Evolutionary conservation across 345 rosid species (phyloP).

Genomic region (Lepidium africanum): DNA sequence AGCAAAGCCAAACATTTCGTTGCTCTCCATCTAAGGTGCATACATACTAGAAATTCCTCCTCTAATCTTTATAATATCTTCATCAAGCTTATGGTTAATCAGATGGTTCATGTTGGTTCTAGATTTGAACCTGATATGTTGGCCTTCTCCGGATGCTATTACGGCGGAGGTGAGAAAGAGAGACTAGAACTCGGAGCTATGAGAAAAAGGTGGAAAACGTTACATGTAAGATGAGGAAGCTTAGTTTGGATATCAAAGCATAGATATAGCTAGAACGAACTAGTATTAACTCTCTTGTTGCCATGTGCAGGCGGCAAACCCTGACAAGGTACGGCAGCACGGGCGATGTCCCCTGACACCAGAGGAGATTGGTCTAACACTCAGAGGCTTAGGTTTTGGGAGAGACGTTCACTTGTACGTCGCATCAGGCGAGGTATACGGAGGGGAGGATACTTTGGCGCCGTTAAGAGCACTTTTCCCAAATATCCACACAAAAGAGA

Average conservation of each 20-base stretch:
- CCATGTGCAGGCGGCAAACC: constrained; percentile 51
- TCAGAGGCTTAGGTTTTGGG: constrained; percentile 81
- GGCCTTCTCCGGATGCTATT: constrained; percentile 94
- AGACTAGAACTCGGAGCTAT: constrained; percentile 61
- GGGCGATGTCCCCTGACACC: constrained; percentile 94
- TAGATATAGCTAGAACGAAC: not conserved
- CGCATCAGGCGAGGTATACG: constrained; percentile 90
- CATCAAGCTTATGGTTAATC: not conserved
- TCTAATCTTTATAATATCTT: not conserved
- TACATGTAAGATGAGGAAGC: constrained; percentile 43
- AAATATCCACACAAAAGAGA: constrained; percentile 77
- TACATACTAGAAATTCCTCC: not conserved
- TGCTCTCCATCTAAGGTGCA: constrained; percentile 84
- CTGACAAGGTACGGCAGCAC: constrained; percentile 66
- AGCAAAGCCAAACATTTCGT: constrained; percentile 54
- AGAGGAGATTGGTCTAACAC: constrained; percentile 86
- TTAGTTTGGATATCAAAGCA: not conserved
- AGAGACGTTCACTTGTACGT: constrained; percentile 77
- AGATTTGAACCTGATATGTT: constrained; percentile 98
- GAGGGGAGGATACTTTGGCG: constrained; percentile 74
- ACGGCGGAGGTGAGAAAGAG: constrained; percentile 86
- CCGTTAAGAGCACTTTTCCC: constrained; percentile 84
- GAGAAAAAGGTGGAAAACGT: constrained; percentile 79
- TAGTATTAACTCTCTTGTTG: not conserved
- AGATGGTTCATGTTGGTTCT: constrained; percentile 3